A percentile compares a stretch with the other conserved stretches of the same genome.
Conservation (phyloP, 768 basidiomycete genomes). For the Lepiota brunneoincarnata region DNA sequence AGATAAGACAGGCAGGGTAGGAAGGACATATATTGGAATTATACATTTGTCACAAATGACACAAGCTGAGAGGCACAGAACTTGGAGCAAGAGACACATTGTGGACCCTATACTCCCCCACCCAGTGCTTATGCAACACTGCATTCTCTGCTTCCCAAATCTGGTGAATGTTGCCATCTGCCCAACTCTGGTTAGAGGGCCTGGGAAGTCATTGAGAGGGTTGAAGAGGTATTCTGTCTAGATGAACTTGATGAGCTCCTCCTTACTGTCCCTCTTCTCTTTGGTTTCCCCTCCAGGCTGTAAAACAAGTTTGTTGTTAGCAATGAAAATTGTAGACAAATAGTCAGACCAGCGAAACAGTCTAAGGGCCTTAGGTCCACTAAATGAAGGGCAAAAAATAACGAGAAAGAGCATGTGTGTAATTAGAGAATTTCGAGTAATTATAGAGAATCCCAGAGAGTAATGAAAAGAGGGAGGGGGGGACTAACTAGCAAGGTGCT, state of each 20-base stretch:
- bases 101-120: constrained; percentile 45
- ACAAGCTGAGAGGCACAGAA: constrained; percentile 45
- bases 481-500: too few species aligned
- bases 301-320: too few species aligned
- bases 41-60: constrained; percentile 86
- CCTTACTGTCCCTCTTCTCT: too few species aligned
- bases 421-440: too few species aligned
- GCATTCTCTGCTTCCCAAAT: constrained; percentile 36
- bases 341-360: too few species aligned
- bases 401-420: too few species aligned
- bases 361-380: too few species aligned
- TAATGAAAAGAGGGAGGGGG: too few species aligned
- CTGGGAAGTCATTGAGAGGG: constrained; percentile 46
- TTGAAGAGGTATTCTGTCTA: constrained; percentile 32
- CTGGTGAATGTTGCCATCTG: constrained; percentile 48
- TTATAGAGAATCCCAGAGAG: too few species aligned
- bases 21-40: constrained; percentile 71
- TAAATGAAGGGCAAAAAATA: too few species aligned
- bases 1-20: not conserved
- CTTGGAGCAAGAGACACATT: constrained; percentile 35
- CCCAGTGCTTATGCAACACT: constrained; percentile 38
- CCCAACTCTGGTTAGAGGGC: constrained; percentile 42
- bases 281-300: too few species aligned
- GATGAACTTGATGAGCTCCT: constrained; percentile 23
- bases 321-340: too few species aligned